These are phyloP conservation scores for Gracilaria domingensis DNA, from an alignment of 23 red algal genomes.

Conservation along the genomic window DNA sequence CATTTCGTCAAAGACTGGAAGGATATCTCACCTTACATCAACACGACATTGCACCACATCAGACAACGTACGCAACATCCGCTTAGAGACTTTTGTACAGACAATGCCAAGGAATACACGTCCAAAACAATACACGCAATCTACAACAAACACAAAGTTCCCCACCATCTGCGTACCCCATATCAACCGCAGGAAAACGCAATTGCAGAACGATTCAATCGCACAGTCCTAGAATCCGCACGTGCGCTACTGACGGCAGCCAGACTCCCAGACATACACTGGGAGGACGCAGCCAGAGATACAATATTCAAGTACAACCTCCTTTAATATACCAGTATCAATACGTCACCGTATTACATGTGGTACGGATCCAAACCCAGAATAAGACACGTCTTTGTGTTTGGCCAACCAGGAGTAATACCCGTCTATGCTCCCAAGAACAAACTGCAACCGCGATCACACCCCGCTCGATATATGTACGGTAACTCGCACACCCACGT, in stretches of 20 bases:
- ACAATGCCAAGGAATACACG: too few relatives aligned
- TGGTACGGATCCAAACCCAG: background rate
- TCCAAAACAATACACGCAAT: too few relatives aligned
- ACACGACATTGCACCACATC: too few relatives aligned
- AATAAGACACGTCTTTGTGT: background rate
- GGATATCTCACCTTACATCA: background rate
- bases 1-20: slow-evolving; percentile 4
- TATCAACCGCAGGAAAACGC: too few relatives aligned
- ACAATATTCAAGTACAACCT: slow-evolving; percentile 23
- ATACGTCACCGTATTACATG: background rate
- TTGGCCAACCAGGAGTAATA: slow-evolving; percentile 23
- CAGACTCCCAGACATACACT: background rate
- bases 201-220: too few relatives aligned
- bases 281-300: slow-evolving; percentile 12
- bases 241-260: too few relatives aligned
- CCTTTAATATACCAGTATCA: background rate
- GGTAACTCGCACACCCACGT: background rate
- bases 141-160: too few relatives aligned
- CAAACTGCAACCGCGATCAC: slow-evolving; percentile 4
- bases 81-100: too few relatives aligned
- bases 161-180: too few relatives aligned
- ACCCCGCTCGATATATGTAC: slow-evolving; percentile 5
- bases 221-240: too few relatives aligned
- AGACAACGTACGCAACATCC: too few relatives aligned
- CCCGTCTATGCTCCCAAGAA: background rate